Evolutionary conservation across 2,329 filamentous ascomycete species (phyloP), one percentile per base, ranked within the genome.

Genomic region (Fusarium succisae): DNA sequence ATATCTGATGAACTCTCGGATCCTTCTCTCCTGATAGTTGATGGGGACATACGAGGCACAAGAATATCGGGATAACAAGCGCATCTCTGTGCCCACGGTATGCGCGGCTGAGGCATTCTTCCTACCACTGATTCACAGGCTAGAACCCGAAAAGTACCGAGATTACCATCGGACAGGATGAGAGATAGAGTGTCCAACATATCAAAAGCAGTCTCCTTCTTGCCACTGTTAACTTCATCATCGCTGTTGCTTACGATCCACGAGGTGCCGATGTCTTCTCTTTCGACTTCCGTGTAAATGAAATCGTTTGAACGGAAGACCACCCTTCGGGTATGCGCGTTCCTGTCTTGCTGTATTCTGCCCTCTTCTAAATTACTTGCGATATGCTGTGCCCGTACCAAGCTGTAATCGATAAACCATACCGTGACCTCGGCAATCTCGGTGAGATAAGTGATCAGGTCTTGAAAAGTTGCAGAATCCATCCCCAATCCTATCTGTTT

Each of bases 351-450:
- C 28, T 28, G 10, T 4, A 13, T 5, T 17, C 20, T 11, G 4
- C 3, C 17, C 11, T n/a, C 24, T 4, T 32, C 35, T 10, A 3
- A 18, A 2, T 4, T 20, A 10, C 4, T 39, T 18, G 32, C 5
- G 8, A 13, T 5, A 43, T 54, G 26, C 9, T 17, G 20, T 17
- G 24, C 3, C 5, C 7, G 26, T 15, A n/a, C 5, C 30, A 63
- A 26, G 14, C 48, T 53, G 22, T 72, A 37, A 28, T 74, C 72
- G 8, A 74, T 61, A 8, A 58, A 58, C 72, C 72, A 74, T 1
- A 74, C 20, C 6, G 41, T 74, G 10, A 69, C 57, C 6, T 24
- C 9, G 3, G 30, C 37, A 10, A 8, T 3, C 0, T 41, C 28
- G 12, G 15, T 10, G 2, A 74, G 22, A 9, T 63, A 22, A 35